Base-by-base conservation (phyloP, 306 rosid species). In the Vigna trinervia region DNA sequence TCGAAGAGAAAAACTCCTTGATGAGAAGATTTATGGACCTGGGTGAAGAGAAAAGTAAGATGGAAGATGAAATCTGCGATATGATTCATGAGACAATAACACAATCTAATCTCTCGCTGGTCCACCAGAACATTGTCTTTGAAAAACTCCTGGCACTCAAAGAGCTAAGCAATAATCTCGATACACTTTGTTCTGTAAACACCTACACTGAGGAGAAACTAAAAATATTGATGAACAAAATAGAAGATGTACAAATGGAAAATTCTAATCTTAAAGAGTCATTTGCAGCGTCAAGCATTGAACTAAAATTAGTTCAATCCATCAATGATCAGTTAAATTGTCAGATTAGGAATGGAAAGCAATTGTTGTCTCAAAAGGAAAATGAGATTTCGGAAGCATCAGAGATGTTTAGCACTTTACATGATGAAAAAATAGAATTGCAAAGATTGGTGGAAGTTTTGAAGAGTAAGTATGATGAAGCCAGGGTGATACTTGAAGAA, bases 201-300 rank as follows among this genome's bases (percentile, higher is more conserved):
- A 69, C 63, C 17, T 80, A 85, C 73, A 92, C 90, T 19, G 90
- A 90, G 84, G 88, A 86, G 76, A 90, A 86, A 74, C 81, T 86
- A 50, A 71, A 81, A 82, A 56, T 81, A 22, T 45, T 89, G 92
- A 85, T 69, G 51, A 87, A 78, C 15, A 86, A 76, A 76, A 64
- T 90, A 59, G 90, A 84, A 75, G 90, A 73, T 73, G 43, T 59
- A 20, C 69, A 82, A 45, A 76, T 78, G 79, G 93, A 90, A 66
- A 92, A 85, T 67, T 41, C 85, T 50, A 74, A 82, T 69, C 89
- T 94, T 65, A 87, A 82, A 83, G 92, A 90, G 81, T 84, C 89
- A 30, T 78, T 90, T 68, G 82, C 73, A 56, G 79, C 59, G 83
- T 89, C 90, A 0, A 87, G 84, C 80, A 57, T 54, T 70, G 95